These are phyloP conservation scores for Melanopsichium pennsylvanicum DNA, from an alignment of 1,284 basidiomycete genomes.

Conservation along the genomic window DNA sequence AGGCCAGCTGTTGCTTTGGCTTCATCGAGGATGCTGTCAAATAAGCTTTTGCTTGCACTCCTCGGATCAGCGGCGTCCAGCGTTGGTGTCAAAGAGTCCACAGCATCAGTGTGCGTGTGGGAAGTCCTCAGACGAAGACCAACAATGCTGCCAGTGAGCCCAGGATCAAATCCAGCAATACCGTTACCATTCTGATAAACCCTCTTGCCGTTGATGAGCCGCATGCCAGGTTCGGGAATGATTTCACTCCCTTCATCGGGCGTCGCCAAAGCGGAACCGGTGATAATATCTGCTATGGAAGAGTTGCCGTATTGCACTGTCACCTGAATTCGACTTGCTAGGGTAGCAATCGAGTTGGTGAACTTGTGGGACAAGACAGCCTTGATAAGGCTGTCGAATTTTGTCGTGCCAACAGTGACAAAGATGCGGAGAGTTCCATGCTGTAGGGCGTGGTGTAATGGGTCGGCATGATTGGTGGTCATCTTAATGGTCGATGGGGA, in stretches of 20 bases:
- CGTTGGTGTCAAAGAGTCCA: no score
- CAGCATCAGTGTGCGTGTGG: no score
- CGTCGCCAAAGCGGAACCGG: conserved; percentile 17
- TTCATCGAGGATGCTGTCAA: conserved; percentile 26
- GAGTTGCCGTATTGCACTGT: conserved; percentile 44
- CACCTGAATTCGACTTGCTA: conserved; percentile 6
- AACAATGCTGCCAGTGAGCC: conserved; percentile 31
- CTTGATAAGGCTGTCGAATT: conserved; percentile 52
- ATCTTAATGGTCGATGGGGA: not conserved
- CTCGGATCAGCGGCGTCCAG: not conserved
- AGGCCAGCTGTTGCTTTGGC: conserved; percentile 21
- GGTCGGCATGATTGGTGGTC: not conserved
- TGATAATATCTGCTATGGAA: conserved; percentile 31
- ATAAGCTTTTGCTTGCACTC: conserved; percentile 8
- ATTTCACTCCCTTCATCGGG: conserved; percentile 38
- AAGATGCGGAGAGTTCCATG: conserved; percentile 26
- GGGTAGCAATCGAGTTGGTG: conserved; percentile 16
- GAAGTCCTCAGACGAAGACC: conserved; percentile 30
- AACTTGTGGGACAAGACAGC: conserved; percentile 34
- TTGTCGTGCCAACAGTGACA: conserved; percentile 56
- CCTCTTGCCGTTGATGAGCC: conserved; percentile 35
- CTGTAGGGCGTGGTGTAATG: not conserved
- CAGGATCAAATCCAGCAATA: conserved; percentile 36
- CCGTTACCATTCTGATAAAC: conserved; percentile 32
- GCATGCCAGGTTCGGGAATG: conserved; percentile 36